Base-by-base conservation (phyloP, 2,329 filamentous ascomycete species). In the Fusarium acutatum region DNA sequence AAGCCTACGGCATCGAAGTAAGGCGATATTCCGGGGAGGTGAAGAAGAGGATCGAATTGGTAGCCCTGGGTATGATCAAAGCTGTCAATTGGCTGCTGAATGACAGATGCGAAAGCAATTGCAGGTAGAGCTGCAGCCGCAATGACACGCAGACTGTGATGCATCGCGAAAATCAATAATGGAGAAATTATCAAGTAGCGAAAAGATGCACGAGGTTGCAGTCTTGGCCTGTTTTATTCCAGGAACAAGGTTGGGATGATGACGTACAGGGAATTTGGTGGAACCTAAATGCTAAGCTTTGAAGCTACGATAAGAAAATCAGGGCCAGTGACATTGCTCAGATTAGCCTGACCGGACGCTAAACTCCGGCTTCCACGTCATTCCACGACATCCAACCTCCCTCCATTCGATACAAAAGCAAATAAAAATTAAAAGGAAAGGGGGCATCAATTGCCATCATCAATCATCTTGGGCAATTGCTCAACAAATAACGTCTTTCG, bases 1-100 rank as follows among this genome's bases (percentile, higher is more conserved):
- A 77, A 77, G 3, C 75, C 75, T 17, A 77, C 71, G 2, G 75
- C 75, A 40, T 77, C 75, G 20, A 77, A 77, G 34, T 77, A 77
- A 5, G 75, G 75, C n/a, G 75, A 77, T 57, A 75, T 77, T 7
- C 75, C 75, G 0, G 75, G 75, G 6, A 77, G 73, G 17, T 77
- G 75, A 3, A 74, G 58, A 18, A 77, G 75, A 9, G 75, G 73
- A 37, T 77, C 75, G 47, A 77, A 77, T 43, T 64, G 68, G 15
- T 77, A 77, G 40, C 75, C 75, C 26, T 77, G 75, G 6, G 60
- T 68, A 32, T 77, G 75, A 35, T 77, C 75, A 15, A 67, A 68
- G 22, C 38, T 22, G 14, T 68, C 30, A 30, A 76, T 61, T 17
- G 75, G 75, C 3, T 67, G 75, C 28, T 77, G 75, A 22, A 67